Evolutionary conservation across 169 alveolate species (phyloP).

Genomic region (Eimeria praecox): DNA sequence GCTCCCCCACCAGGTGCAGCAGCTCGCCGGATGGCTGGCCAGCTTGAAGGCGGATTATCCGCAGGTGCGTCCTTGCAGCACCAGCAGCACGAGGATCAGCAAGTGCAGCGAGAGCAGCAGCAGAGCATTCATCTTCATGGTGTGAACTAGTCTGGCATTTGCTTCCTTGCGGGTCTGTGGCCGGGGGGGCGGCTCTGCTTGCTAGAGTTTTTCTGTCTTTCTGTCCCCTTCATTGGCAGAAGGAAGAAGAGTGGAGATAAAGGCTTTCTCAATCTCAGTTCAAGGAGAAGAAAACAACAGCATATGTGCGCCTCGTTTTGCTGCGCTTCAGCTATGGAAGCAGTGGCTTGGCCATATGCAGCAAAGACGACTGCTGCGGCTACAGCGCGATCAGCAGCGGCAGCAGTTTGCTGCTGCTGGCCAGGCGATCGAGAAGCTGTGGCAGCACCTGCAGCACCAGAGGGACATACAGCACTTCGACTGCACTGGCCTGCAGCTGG

Average conservation of each 20-base stretch:
- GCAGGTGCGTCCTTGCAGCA: constrained; percentile 24
- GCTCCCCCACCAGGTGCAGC: constrained; percentile 22
- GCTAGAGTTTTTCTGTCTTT: not conserved
- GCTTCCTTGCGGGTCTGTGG: not conserved
- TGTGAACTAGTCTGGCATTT: not conserved
- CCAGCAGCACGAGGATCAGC: not conserved
- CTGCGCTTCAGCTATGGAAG: constrained; percentile 75
- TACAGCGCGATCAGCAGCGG: constrained; percentile 74
- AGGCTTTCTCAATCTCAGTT: not conserved
- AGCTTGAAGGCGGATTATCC: not conserved
- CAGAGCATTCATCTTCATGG: not conserved
- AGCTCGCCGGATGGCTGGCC: constrained; percentile 6
- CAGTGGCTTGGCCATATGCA: constrained; percentile 66
- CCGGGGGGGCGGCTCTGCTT: not conserved
- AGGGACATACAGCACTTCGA: constrained; percentile 26
- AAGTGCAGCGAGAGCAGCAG: not conserved
- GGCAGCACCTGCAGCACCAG: constrained; percentile 62
- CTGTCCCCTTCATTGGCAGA: not conserved
- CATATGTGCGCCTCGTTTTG: not conserved
- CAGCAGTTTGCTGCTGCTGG: constrained; percentile 60
- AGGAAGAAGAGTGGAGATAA: not conserved
- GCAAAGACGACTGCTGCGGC: constrained; percentile 67
- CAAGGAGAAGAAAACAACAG: not conserved
- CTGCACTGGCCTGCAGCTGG: constrained; percentile 36
- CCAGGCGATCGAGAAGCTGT: constrained; percentile 30